These are phyloP conservation scores for Monosporascus sp. DNA, from an alignment of 2,329 filamentous ascomycete genomes.

Conservation along the genomic window DNA sequence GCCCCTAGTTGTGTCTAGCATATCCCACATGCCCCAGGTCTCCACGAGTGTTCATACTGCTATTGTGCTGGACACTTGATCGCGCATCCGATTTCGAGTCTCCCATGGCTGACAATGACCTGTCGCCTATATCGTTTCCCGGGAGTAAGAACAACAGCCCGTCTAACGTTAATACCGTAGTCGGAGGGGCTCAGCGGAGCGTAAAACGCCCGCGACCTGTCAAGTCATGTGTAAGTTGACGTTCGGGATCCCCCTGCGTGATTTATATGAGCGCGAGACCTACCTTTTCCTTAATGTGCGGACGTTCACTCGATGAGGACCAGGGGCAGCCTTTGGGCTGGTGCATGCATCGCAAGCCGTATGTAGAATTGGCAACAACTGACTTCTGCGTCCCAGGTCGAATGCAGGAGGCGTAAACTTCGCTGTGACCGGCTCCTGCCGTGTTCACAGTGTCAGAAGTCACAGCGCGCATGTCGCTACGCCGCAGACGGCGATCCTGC, in stretches of 20 bases:
- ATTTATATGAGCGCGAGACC: slow-evolving; percentile 10
- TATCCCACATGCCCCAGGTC: not conserved
- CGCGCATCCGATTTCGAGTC: not conserved
- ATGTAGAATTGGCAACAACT: not conserved
- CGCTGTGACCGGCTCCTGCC: slow-evolving; percentile 51
- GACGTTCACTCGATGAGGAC: not conserved
- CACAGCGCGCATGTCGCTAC: slow-evolving; percentile 49
- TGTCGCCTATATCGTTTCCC: not conserved
- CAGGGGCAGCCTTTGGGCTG: too few species aligned
- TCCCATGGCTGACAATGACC: not conserved
- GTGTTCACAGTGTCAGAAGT: slow-evolving; percentile 55
- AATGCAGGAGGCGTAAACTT: slow-evolving; percentile 53
- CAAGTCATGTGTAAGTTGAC: slow-evolving; percentile 16
- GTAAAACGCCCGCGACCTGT: slow-evolving; percentile 25
- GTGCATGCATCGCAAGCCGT: not conserved
- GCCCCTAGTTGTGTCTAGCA: not conserved
- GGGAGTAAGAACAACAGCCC: slow-evolving; percentile 10
- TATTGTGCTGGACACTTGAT: not conserved
- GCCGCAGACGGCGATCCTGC: slow-evolving; percentile 42
- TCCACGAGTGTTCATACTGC: not conserved
- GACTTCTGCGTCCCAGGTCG: slow-evolving; percentile 11
- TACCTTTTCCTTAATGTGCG: not conserved
- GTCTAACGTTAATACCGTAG: not conserved
- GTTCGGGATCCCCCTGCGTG: not conserved
- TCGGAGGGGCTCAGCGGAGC: slow-evolving; percentile 7